Conservation (phyloP, 2,329 filamentous ascomycete species). For the Trichophyton schoenleinii region DNA sequence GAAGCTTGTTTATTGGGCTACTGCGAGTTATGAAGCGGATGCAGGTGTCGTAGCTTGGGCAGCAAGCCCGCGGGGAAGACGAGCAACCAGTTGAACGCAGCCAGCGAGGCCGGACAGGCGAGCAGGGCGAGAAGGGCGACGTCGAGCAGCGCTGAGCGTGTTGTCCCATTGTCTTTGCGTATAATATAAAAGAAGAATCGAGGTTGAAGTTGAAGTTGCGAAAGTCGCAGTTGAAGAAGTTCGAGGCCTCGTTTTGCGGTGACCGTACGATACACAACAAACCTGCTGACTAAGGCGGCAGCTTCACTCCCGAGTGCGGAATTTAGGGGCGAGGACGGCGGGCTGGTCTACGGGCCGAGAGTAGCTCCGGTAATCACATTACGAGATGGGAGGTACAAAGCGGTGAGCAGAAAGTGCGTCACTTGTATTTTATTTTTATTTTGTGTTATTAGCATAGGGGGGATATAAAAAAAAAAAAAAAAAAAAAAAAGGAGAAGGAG, state of each 20-base stretch:
- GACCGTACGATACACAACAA: background rate
- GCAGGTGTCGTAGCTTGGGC: background rate
- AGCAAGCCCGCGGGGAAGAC: background rate
- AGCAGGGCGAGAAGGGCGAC: background rate
- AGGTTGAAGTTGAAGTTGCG: constrained; percentile 5
- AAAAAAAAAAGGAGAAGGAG: background rate
- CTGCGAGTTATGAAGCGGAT: background rate
- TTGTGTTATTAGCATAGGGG: too few relatives aligned
- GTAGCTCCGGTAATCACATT: background rate
- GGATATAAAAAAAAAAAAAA: background rate
- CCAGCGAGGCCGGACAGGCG: background rate
- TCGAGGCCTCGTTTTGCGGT: background rate
- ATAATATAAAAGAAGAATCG: background rate
- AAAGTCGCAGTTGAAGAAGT: background rate
- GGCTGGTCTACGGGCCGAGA: background rate
- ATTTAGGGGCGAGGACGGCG: too few relatives aligned
- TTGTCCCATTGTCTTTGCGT: background rate
- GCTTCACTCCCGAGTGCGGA: too few relatives aligned
- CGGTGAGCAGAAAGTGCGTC: background rate
- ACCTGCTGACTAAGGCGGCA: background rate
- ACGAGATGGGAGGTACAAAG: background rate
- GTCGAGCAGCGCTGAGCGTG: background rate
- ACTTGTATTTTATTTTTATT: background rate
- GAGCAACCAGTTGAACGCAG: background rate
- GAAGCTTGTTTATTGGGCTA: constrained; percentile 3